A percentile compares a stretch with the other conserved stretches of the same genome.
Evolutionary conservation across 2,329 filamentous ascomycete genomes (phyloP).

Genomic region (Sordariomycetes sp.): DNA sequence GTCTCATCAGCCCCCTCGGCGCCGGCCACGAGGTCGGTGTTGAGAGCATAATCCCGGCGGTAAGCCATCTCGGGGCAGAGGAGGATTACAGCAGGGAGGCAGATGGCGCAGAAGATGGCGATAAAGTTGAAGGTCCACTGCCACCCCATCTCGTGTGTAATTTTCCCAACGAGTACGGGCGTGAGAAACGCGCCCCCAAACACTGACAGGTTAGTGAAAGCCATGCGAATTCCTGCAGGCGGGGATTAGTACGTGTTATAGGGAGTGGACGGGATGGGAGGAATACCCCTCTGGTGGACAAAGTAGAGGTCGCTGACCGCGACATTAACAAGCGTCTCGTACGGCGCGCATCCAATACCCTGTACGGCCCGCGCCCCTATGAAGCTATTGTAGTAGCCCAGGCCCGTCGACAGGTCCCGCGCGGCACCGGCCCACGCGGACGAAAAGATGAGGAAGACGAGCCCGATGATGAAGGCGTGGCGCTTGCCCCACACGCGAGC

Average conservation of each 20-base stretch:
- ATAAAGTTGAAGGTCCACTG: constrained; percentile 83
- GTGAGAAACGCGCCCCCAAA: constrained; percentile 55
- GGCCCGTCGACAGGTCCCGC: constrained; percentile 10
- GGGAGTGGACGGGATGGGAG: no score
- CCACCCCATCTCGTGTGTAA: constrained; percentile 68
- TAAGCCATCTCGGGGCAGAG: constrained; percentile 82
- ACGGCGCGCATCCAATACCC: constrained; percentile 77
- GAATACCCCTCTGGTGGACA: constrained; percentile 74
- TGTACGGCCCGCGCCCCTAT: constrained; percentile 74
- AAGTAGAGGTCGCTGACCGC: constrained; percentile 84
- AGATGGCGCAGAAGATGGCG: constrained; percentile 66
- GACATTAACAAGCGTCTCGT: constrained; percentile 82
- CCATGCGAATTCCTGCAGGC: no score
- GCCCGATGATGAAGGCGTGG: constrained; percentile 74
- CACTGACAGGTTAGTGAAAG: constrained; percentile 52
- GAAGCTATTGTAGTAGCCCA: constrained; percentile 59
- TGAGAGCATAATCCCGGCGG: constrained; percentile 52
- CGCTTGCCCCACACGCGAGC: constrained; percentile 89
- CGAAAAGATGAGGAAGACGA: constrained; percentile 60
- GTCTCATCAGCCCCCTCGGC: constrained; percentile 15
- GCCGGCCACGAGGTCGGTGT: constrained; percentile 52
- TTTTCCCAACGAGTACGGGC: constrained; percentile 82
- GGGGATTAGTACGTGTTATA: no score
- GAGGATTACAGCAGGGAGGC: constrained; percentile 62
- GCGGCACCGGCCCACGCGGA: constrained; percentile 70